Base-by-base conservation (phyloP, 2,329 filamentous ascomycete species). In the Aspergillus sp. region DNA sequence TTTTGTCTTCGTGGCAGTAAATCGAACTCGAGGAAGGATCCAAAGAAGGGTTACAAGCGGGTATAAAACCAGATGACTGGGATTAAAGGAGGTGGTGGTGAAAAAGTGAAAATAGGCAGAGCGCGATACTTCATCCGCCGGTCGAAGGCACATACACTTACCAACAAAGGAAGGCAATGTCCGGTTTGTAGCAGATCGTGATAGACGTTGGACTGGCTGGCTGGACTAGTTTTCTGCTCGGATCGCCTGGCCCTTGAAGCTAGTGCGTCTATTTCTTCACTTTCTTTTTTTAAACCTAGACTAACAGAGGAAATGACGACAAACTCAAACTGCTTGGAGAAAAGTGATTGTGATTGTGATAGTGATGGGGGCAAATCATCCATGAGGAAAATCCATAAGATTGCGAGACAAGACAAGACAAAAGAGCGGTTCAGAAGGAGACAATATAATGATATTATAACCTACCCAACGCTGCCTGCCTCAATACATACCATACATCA, bases 101-200 rank as follows among this genome's bases (percentile, higher is more conserved):
- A 36, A 23, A 28, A 30, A 49, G 21, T 25, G 25, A 28, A 12
- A 47, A 5, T 7, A 45, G 13, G 10, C 41, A 45, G 41, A 5
- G 2, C 41, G 19, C 19, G 41, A 23, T 45, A 21, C 41, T 45
- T 21, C 41, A 45, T 45, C 41, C 12, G 19, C 41, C 41, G 41
- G 41, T 45, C 2, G 17, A 43, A 45, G 17, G 19, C 21, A 45
- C 39, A 12, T 23, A 45, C 47, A 45, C 47, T 50, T 50, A 50
- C 47, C 47, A 32, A 50, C 47, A 50, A 50, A 28, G 47, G 47
- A 50, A 50, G 47, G 47, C 47, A 50, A 50, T 50, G 47, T 50
- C 47, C 47, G 47, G 32, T 50, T 50, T n/a, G 47, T 28, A 50
- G 47, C 30, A 28, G 47, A 50, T 50, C 47, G 47, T 50, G 47